phyloP scores from a whole-genome alignment of 2,329 filamentous ascomycete genomes.

The Botrytis porri region DNA sequence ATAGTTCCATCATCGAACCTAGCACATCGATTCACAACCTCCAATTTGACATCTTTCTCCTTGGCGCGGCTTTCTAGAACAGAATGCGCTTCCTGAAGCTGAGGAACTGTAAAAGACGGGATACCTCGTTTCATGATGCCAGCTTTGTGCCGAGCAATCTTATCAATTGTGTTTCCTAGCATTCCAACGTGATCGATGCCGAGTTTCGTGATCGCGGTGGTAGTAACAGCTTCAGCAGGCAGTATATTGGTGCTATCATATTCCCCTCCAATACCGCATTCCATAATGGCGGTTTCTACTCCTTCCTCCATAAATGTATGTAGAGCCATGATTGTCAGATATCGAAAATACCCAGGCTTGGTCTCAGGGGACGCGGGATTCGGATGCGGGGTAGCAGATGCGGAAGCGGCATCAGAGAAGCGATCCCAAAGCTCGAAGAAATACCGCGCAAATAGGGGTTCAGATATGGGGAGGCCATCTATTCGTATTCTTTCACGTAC shows the following conservation, averaged over 20 bases:
- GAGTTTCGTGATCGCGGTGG: conserved; percentile 73
- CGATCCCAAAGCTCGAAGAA: conserved; percentile 66
- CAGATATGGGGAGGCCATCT: conserved; percentile 55
- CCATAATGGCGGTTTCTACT: conserved; percentile 76
- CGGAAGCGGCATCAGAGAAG: conserved; percentile 40
- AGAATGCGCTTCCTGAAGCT: conserved; percentile 52
- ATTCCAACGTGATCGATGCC: conserved; percentile 83
- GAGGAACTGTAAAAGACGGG: conserved; percentile 60
- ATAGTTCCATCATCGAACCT: conserved; percentile 43
- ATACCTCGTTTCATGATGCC: conserved; percentile 74
- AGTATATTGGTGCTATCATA: conserved; percentile 91
- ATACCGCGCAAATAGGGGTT: conserved; percentile 58
- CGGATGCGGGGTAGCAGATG: conserved; percentile 26
- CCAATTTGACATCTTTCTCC: conserved; percentile 36
- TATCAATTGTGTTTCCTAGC: conserved; percentile 72
- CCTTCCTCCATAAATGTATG: conserved; percentile 77
- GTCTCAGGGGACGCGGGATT: conserved; percentile 22
- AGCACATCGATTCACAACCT: conserved; percentile 32
- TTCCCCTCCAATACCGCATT: conserved; percentile 92
- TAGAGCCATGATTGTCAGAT: conserved; percentile 82
- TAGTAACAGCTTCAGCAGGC: conserved; percentile 50
- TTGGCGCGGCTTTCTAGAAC: conserved; percentile 59
- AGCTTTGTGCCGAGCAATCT: conserved; percentile 91
- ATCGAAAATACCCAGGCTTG: conserved; percentile 92
- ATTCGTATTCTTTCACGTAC: conserved; percentile 68